Evolutionary conservation across 164 flowering plant species (phyloP).

Genomic region (Liriodendron chinense): DNA sequence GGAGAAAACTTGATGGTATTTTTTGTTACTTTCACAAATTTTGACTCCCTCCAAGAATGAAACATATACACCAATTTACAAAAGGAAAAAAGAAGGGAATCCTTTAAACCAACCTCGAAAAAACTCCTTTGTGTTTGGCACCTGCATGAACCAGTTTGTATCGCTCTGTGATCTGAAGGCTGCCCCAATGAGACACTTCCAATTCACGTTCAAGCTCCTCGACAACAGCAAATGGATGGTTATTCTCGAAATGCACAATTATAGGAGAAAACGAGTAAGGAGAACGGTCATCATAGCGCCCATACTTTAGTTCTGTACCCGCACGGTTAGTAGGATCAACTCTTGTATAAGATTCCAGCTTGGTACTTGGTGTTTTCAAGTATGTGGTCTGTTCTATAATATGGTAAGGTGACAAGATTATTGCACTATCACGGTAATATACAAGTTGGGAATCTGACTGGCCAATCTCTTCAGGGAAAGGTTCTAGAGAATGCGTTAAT

Average conservation of each 20-base stretch:
- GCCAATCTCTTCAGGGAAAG: slow-evolving; percentile 91
- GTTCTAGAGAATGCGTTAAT: slow-evolving; percentile 75
- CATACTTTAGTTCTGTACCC: slow-evolving; percentile 73
- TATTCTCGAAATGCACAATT: slow-evolving; percentile 85
- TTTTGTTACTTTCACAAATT: neutral
- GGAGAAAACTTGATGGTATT: too few relatives aligned
- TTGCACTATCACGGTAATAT: slow-evolving; percentile 83
- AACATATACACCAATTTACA: neutral
- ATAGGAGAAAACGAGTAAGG: slow-evolving; percentile 80
- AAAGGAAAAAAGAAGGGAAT: neutral
- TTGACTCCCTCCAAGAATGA: neutral
- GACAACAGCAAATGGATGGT: slow-evolving; percentile 88
- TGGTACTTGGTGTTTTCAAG: slow-evolving; percentile 69
- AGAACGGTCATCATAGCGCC: slow-evolving; percentile 56
- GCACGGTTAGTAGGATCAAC: slow-evolving; percentile 66
- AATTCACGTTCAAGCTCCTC: slow-evolving; percentile 95
- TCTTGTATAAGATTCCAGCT: slow-evolving; percentile 77
- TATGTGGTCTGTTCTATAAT: slow-evolving; percentile 73
- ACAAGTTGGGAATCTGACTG: slow-evolving; percentile 93
- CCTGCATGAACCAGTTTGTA: slow-evolving; percentile 84
- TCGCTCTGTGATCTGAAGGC: slow-evolving; percentile 77
- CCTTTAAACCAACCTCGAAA: slow-evolving; percentile 63
- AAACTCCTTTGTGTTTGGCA: slow-evolving; percentile 84
- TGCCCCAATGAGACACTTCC: slow-evolving; percentile 99
- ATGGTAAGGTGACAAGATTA: slow-evolving; percentile 77